Evolutionary conservation across 129 eudicot genomes (phyloP).

Genomic region (Saposhnikovia divaricata): DNA sequence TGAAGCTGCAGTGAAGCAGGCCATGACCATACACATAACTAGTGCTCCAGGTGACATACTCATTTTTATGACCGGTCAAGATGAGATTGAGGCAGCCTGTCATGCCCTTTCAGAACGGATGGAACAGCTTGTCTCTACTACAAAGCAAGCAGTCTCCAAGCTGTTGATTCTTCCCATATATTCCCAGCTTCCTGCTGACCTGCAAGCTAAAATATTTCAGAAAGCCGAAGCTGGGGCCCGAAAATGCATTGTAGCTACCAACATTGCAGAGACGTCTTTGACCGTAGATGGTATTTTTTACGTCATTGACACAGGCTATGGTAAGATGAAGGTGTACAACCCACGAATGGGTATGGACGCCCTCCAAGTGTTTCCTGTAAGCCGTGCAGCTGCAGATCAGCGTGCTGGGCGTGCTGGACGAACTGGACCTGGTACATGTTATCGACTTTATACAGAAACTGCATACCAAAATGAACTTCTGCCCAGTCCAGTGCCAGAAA

Average conservation of each 20-base stretch:
- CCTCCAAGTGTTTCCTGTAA: conserved; percentile 57
- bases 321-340: conserved; percentile 71
- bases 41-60: conserved; percentile 68
- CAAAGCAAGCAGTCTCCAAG: conserved; percentile 47
- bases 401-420: conserved; percentile 69
- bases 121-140: conserved; percentile 53
- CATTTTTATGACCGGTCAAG: conserved; percentile 69
- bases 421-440: conserved; percentile 65
- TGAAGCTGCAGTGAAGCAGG: conserved; percentile 69
- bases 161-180: conserved; percentile 58
- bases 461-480: conserved; percentile 66
- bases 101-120: conserved; percentile 53
- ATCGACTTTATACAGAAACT: conserved; percentile 56
- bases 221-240: conserved; percentile 64
- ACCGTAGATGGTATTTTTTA: conserved; percentile 54
- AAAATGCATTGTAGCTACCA: conserved; percentile 66
- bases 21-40: conserved; percentile 66
- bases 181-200: conserved; percentile 65
- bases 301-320: conserved; percentile 63
- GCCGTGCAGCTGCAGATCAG: conserved; percentile 72
- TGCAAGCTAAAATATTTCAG: conserved; percentile 58
- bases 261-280: conserved; percentile 62
- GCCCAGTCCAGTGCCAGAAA: conserved; percentile 60
- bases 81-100: conserved; percentile 59
- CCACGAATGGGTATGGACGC: conserved; percentile 77